phyloP scores from a whole-genome alignment of 345 rosid species.

The Acer saccharum region DNA sequence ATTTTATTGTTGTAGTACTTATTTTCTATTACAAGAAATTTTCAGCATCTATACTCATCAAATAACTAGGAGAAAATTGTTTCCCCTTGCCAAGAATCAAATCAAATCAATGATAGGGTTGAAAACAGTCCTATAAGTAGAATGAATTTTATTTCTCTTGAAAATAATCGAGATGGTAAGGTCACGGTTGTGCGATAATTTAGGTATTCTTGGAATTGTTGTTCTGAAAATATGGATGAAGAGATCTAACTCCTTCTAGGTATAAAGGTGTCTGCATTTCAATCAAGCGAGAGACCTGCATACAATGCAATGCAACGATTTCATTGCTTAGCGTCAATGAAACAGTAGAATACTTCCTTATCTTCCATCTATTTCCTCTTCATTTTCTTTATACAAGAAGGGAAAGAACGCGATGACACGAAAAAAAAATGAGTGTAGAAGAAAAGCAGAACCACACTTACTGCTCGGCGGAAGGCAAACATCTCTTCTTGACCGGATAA shows the following conservation, averaged over 20 bases:
- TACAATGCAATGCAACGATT: not conserved
- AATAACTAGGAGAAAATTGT: not conserved
- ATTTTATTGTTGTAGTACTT: slow-evolving; percentile 10
- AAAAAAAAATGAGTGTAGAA: not conserved
- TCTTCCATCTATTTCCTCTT: not conserved
- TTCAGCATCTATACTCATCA: not conserved
- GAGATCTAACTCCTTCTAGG: slow-evolving; percentile 64
- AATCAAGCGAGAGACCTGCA: slow-evolving; percentile 82
- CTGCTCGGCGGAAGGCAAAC: slow-evolving; percentile 93
- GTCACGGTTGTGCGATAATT: not conserved
- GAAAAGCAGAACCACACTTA: slow-evolving; percentile 41
- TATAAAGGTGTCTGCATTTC: slow-evolving; percentile 91
- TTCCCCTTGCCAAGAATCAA: not conserved
- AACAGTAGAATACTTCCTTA: not conserved
- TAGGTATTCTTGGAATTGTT: slow-evolving; percentile 26
- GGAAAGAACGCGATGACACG: not conserved
- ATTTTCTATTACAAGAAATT: not conserved
- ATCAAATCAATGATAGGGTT: slow-evolving; percentile 1
- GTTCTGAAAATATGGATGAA: slow-evolving; percentile 71
- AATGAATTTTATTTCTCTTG: slow-evolving; percentile 2
- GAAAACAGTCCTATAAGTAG: not conserved
- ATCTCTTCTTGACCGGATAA: slow-evolving; percentile 87
- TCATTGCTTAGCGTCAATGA: too few relatives aligned
- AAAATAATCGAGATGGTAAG: slow-evolving; percentile 10
- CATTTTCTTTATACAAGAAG: not conserved